Base-by-base conservation (phyloP, 2,329 filamentous ascomycete genomes). In the Trichoderma sp. region DNA sequence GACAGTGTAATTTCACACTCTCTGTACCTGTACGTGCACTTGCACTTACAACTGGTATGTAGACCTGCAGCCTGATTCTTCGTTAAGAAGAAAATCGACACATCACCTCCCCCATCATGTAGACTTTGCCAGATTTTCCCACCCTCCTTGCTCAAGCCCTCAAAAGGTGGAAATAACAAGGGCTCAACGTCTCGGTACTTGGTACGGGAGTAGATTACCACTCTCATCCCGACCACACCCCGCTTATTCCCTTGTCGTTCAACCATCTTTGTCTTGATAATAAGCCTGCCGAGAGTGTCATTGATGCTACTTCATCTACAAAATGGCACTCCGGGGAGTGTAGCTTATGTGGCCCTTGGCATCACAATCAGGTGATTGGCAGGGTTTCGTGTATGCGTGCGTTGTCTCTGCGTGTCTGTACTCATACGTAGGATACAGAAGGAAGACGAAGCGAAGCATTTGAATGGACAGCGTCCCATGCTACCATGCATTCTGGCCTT, bases 281-380 rank as follows among this genome's bases (percentile, higher is more conserved):
- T 53, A 53, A 53, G 47, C 47, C 47, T 53, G 20, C n/a, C 20
- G 6, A 55, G 47, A 55, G 63, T 55, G 47, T 17, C 47, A 66
- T 55, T 55, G 32, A 66, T 66, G 63, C 30, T 30, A 66, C 47
- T 66, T 32, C 47, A 55, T 55, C 30, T 53, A 66, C 43, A n/a
- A 66, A 66, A 66, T 53, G 63, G 43, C 30, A 34, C 63, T 36
- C 47, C 50, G 6, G 47, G 63, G 20, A 36, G 39, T 32, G 47
- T 20, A 39, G 47, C 50, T 57, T 58, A 67, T 67, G 32, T 53
- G 32, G 50, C 64, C 64, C 64, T 32, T 9, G 34, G 32, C 32
- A 67, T 43, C 64, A 67, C 53, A 65, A 67, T 67, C 64, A 58
- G 64, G 50, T 39, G 64, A 67, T 67, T 67, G 50, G 30, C n/a